Evolutionary conservation across 192 early-diverging fungal genomes (phyloP), one percentile per base, ranked within the genome.

Genomic region (Coemansia pectinata): DNA sequence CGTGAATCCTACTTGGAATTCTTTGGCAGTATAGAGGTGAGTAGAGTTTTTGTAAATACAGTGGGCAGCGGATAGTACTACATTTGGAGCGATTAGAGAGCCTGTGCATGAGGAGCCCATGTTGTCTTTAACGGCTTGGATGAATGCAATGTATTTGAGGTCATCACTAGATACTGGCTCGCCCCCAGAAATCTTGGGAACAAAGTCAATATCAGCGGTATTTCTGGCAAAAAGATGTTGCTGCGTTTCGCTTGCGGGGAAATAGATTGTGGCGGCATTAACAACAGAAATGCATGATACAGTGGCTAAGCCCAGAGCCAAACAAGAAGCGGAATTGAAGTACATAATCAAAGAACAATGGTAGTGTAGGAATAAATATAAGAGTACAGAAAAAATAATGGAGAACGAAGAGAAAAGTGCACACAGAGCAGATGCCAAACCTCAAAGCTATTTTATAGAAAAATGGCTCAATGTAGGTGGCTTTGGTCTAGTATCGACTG

Each of bases 61-160:
- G 42, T 86, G 85, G 0, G 70, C 85, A 0, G 85, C 85, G 0
- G 81, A 78, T 14, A 86, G 63, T 29, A 86, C 75, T 10, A 75
- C 60, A 14, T 83, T 81, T 21, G 77, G 65, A 1, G 78, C 73
- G 45, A 86, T 73, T 41, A 86, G 67, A 7, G 72, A 72, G 12
- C 78, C 76, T 0, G 81, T 83, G 63, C 85, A 86, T 39, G 62
- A 44, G 5, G 61, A 34, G 0, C 65, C 61, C 27, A 34, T 52
- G 0, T 41, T 58, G 17, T 33, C 11, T n/a, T 48, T 62, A 39
- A 40, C 44, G 21, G 47, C 50, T 38, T 71, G 47, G 5, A 85
- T 47, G 6, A 66, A 77, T 7, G 72, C 77, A 25, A 78, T 47
- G 52, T 71, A 83, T 4, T 40, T 42, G n/a, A 80, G 73, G 1